phyloP scores from a whole-genome alignment of 108 stramenopile genomes.

The Craspedostauros australis region DNA sequence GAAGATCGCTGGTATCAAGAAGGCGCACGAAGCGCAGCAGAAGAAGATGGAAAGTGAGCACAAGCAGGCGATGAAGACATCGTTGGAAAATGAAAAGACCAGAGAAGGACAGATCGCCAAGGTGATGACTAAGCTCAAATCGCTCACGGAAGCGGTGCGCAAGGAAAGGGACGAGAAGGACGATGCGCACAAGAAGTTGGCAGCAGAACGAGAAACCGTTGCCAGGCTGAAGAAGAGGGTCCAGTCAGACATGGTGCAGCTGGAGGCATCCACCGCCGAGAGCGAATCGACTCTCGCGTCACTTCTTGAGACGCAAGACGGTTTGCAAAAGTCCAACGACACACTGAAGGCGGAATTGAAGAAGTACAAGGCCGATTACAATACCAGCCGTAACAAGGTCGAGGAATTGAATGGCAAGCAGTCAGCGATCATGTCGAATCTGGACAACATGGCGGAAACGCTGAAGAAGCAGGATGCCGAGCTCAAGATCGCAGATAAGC shows the following conservation, averaged over 20 bases:
- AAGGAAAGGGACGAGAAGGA: conserved; percentile 49
- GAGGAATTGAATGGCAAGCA: conserved; percentile 75
- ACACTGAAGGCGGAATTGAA: conserved; percentile 29
- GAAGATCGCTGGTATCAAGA: too few species aligned
- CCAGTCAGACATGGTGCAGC: conserved; percentile 33
- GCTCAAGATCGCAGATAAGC: conserved; percentile 45
- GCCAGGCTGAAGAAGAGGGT: conserved; percentile 41
- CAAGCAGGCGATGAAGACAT: conserved; percentile 5
- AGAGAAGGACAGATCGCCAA: conserved; percentile 36
- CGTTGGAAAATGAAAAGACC: conserved; percentile 18
- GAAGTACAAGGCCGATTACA: conserved; percentile 28
- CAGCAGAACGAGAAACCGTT: conserved; percentile 32
- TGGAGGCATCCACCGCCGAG: conserved; percentile 29
- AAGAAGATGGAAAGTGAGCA: conserved; percentile 1
- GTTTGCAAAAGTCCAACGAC: conserved; percentile 3
- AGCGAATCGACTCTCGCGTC: conserved; percentile 35
- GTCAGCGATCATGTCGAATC: conserved; percentile 44
- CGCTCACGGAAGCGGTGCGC: conserved; percentile 15
- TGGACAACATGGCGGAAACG: conserved; percentile 61
- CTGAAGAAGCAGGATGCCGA: conserved; percentile 53
- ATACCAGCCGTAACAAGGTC: conserved; percentile 40
- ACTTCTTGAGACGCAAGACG: conserved; percentile 51
- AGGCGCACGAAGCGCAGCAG: conserved; percentile 3
- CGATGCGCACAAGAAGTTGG: conserved; percentile 26
- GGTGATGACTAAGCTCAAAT: conserved; percentile 28